Base-by-base conservation (phyloP, 2,329 filamentous ascomycete species). In the Aspergillus bombycis region DNA sequence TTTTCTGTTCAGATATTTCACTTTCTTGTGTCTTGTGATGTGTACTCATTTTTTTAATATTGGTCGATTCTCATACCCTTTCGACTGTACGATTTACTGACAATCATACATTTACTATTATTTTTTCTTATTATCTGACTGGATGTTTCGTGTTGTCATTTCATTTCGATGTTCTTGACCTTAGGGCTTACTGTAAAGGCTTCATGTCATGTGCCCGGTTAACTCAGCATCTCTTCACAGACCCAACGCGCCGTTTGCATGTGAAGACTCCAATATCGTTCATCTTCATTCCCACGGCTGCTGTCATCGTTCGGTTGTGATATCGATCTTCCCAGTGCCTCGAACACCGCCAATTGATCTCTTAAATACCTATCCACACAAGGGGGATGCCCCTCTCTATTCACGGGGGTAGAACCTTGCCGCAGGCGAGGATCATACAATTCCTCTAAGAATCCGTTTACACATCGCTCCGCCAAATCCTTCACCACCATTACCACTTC, bases 291-390 rank as follows among this genome's bases (percentile, higher is more conserved):
- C 65, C 67, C 68, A 28, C 63, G 36, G 50, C 26, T 68, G 21
- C 62, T 63, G 28, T 55, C 26, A 14, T 19, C 19, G 59, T 28
- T 57, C 30, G 6, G 28, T 57, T 48, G 34, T 34, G 36, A 65
- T 3, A 23, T 73, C 71, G n/a, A 70, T 72, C 75, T 67, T 5
- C 84, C 84, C 23, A 89, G 72, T 19, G 84, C 84, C 69, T 88
- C 85, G 62, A 87, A 89, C 0, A 89, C 79, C 1, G 88, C 83
- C 30, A 89, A 67, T 68, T 89, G 86, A 72, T 89, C 87, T 50
- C 84, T 76, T 81, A 87, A 80, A 65, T 81, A 79, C 69, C 82
- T 79, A 67, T 89, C 86, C 4, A 87, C 81, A 67, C 80, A 84
- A 0, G 83, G 81, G 58, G 57, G 63, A 46, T 32, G 67, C 11